Base-by-base conservation (phyloP, 441 rosid genomes). In the Dalechampia spathulata region DNA sequence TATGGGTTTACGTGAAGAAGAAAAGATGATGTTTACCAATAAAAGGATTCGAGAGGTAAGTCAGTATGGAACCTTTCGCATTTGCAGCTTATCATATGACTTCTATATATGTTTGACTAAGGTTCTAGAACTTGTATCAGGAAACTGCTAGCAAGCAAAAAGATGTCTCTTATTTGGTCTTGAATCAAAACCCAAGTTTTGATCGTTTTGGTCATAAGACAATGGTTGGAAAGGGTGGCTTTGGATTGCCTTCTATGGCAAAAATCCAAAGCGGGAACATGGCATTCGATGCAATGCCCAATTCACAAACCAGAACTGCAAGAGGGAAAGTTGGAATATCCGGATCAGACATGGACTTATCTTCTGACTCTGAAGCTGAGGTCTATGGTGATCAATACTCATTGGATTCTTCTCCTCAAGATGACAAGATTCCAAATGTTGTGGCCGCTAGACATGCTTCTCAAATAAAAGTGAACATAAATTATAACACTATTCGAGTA, bases 271-370 rank as follows among this genome's bases (percentile, higher is more conserved):
- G 72, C 20, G 77, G 78, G 34, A 75, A 55, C 69, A 75, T 75
- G 38, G 67, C 85, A 16, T 59, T 77, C 0, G 65, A 62, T 50
- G 69, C 64, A 8, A 56, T 78, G 41, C 67, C 64, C 1, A 67
- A 57, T 38, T 63, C 87, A 21, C 55, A 39, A 12, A 28, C 45
- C n/a, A 57, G 74, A 60, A 74, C 49, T 43, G 65, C 57, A 36
- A 69, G 64, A 45, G 66, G 38, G 34, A 51, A 70, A 50, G 67
- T 57, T 50, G 68, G 73, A 59, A 72, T 72, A 16, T 76, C 81
- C 2, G 85, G 66, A 61, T 86, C 98, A 41, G 96, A 91, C 57
- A 82, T 81, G 83, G 87, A 83, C 52, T 72, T 65, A 64, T 48
- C 76, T 15, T 73, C 89, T 28, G 83, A 82, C 65, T 82, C 86